Percentiles rank a stretch among this genome's conserved stretches.
These are phyloP conservation scores for Arabidopsis suecica DNA, from an alignment of 345 rosid species.

Conservation along the genomic window DNA sequence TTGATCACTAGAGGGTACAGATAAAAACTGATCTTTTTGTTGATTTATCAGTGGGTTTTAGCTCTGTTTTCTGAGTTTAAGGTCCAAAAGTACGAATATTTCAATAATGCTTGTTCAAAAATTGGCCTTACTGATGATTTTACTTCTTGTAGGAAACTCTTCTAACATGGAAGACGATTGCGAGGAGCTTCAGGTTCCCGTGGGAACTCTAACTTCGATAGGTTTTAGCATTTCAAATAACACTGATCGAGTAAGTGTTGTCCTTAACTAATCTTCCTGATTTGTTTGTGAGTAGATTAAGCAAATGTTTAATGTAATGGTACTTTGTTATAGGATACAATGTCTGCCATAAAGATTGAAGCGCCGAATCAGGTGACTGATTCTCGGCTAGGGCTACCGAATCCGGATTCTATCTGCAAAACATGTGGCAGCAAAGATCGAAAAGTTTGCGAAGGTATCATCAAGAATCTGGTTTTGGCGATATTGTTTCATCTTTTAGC, in stretches of 20 bases:
- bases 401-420: slow-evolving; percentile 60
- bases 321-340: slow-evolving; percentile 57
- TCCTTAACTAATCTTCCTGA: background rate
- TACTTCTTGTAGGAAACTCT: slow-evolving; percentile 7
- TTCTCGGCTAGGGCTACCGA: slow-evolving; percentile 81
- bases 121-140: slow-evolving; percentile 4
- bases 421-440: slow-evolving; percentile 69
- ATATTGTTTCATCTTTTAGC: background rate
- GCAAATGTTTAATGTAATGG: background rate
- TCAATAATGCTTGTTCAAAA: slow-evolving; percentile 6
- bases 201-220: slow-evolving; percentile 30
- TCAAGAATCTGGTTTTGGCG: slow-evolving; percentile 14
- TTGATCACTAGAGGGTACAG: background rate
- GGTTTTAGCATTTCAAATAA: slow-evolving; percentile 35
- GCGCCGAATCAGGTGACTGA: slow-evolving; percentile 66
- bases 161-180: slow-evolving; percentile 18
- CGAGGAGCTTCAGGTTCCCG: slow-evolving; percentile 27
- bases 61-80: slow-evolving; percentile 23
- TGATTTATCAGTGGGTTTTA: background rate
- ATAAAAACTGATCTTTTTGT: too few species aligned
- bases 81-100: slow-evolving; percentile 13
- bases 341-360: slow-evolving; percentile 52
- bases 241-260: slow-evolving; percentile 37
- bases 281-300: slow-evolving; percentile 3
- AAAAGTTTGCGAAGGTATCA: slow-evolving; percentile 77